Evolutionary conservation across 768 basidiomycete genomes (phyloP).

Genomic region (Naematelia encephala): DNA sequence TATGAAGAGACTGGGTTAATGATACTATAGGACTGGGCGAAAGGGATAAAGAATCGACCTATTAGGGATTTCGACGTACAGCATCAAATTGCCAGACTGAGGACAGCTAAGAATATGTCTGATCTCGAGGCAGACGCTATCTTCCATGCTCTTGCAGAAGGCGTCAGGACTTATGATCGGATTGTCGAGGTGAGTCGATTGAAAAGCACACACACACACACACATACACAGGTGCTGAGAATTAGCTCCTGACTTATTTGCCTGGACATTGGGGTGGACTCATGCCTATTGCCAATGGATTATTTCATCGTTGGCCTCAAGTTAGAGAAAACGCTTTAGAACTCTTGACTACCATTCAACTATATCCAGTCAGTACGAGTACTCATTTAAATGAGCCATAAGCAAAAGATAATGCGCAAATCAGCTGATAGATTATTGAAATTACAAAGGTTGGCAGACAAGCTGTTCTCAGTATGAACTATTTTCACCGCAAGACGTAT

Average conservation of each 20-base stretch:
- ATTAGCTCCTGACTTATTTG: slow-evolving; percentile 72
- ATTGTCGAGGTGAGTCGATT: slow-evolving; percentile 76
- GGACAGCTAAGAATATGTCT: slow-evolving; percentile 66
- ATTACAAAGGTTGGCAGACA: slow-evolving; percentile 34
- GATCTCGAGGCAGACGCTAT: slow-evolving; percentile 74
- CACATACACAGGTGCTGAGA: too few species aligned
- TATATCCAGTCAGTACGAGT: slow-evolving; percentile 63
- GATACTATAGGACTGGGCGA: slow-evolving; percentile 64
- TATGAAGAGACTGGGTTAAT: too few species aligned
- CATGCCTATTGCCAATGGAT: slow-evolving; percentile 76
- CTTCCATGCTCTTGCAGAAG: slow-evolving; percentile 67
- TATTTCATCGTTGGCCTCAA: slow-evolving; percentile 79
- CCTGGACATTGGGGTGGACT: slow-evolving; percentile 78
- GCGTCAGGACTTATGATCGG: slow-evolving; percentile 77
- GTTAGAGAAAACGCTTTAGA: slow-evolving; percentile 78
- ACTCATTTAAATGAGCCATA: too few species aligned
- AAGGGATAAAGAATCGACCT: slow-evolving; percentile 57
- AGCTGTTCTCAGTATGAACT: slow-evolving; percentile 35
- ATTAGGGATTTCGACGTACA: slow-evolving; percentile 77
- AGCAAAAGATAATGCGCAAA: not conserved
- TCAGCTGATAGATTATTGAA: not conserved
- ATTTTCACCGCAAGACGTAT: slow-evolving; percentile 38
- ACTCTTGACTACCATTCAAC: slow-evolving; percentile 73
- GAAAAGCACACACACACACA: too few species aligned
- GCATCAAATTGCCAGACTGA: slow-evolving; percentile 80